Base-by-base conservation (phyloP, 73 alveolate species). In the Uronychia setigera region DNA sequence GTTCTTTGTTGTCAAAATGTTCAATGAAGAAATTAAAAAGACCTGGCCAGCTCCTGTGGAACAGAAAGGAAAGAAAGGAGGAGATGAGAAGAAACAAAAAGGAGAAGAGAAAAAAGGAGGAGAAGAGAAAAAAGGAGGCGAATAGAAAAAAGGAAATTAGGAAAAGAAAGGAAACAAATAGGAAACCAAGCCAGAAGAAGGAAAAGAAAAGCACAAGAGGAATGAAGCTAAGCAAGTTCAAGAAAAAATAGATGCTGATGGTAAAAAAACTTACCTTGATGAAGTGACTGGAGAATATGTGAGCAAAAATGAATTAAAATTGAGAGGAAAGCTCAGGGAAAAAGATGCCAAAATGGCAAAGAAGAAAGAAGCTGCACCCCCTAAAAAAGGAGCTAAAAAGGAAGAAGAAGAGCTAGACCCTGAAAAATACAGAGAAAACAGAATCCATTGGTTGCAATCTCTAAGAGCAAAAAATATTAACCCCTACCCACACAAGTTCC, bases 401-500 rank as follows among this genome's bases (percentile, higher is more conserved):
- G 89, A 83, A 1, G 99, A 96, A 74, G 99, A 91, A 83, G 98
- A 93, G 81, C 80, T 95, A 1, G 99, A 97, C 85, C 99, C 99
- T 14, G 92, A 96, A n/a, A 92, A 96, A 82, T 97, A 96, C 90
- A 91, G 88, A 57, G 98, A 96, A 86, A 97, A 97, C 84, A 87
- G 99, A 75, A 94, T 88, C 76, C 88, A 96, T 32, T 93, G 86
- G 89, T 87, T 97, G 1, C 87, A 95, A 67, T 79, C 87, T 29
- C 78, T 96, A 58, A 94, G 96, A 88, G 96, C 87, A 60, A 58
- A 89, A 59, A 93, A 94, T 33, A 92, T 89, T 57, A 93, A 94
- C 87, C 99, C 99, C 13, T 97, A 95, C 83, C 99, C 99, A 30
- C 99, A 97, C 89, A 97, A 97, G 86, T 97, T 97, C 93, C 88